Base-by-base conservation (phyloP, 371 early-diverging fungal genomes). In the Spiromyces aspiralis region DNA sequence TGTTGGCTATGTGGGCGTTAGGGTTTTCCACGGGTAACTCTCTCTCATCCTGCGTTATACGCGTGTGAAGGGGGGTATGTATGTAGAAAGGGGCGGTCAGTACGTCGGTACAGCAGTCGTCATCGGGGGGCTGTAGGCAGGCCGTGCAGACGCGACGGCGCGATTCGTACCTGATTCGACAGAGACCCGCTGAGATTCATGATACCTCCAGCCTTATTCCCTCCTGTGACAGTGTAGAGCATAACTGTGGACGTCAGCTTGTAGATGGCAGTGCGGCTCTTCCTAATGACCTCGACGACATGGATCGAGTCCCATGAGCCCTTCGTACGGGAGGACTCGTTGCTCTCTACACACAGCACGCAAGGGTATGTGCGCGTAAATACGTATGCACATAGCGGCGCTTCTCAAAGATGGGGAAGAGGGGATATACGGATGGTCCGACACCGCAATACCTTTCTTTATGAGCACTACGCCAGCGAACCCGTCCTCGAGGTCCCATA, bases 251-350 rank as follows among this genome's bases (percentile, higher is more conserved):
- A 89, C 2, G 95, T 95, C 52, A 95, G 68, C 60, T 88, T 87
- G 74, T 96, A 96, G 48, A 80, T 78, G 3, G 91, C 92, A 50
- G 71, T 75, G 44, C 89, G 80, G 45, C n/a, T 22, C 50, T 81
- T 78, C 62, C 87, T 89, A 49, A 73, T 67, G 1, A 88, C 92
- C 62, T 93, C 91, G 53, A 96, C 74, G 1, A 95, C 92, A 59
- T 96, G 97, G 62, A 95, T 93, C n/a, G 95, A 92, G 60, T 96
- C 97, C 97, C 97, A 96, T n/a, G 89, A 79, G 22, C 95, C 95
- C 51, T 84, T 86, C 68, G 84, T 77, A 25, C 77, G 56, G 51
- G 60, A 56, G 10, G 56, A 62, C 13, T 62, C 69, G 48, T 64
- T 35, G 35, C 35, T 10, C 16, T 35, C 35, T n/a, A n/a, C n/a